Percentiles rank a stretch among this genome's conserved stretches.
phyloP scores from a whole-genome alignment of 345 rosid genomes.

The Aquilaria malaccensis region DNA sequence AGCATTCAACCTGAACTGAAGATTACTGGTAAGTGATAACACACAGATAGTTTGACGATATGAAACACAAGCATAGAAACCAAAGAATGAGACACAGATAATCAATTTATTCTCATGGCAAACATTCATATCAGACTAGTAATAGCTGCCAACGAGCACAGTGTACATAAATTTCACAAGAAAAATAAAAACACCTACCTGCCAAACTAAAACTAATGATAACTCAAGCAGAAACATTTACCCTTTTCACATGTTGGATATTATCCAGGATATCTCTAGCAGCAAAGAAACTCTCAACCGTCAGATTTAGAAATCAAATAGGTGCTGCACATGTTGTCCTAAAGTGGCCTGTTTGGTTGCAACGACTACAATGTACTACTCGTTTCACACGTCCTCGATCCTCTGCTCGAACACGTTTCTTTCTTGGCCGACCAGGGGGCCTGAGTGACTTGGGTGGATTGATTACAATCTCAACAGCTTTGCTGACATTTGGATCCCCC shows the following conservation, averaged over 20 bases:
- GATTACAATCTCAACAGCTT: constrained; percentile 39
- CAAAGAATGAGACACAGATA: too few species aligned
- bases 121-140: neutral
- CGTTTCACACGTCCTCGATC: constrained; percentile 87
- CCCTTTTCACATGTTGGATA: constrained; percentile 17
- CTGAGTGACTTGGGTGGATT: constrained; percentile 86
- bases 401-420: constrained; percentile 89
- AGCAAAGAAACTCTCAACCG: constrained; percentile 2
- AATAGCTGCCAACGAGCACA: neutral
- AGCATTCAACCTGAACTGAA: too few species aligned
- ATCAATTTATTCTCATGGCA: too few species aligned
- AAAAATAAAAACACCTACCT: constrained; percentile 10
- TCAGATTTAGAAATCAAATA: constrained; percentile 31
- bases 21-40: too few species aligned
- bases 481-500: constrained; percentile 48
- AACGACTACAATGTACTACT: constrained; percentile 96
- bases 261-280: constrained; percentile 9
- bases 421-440: constrained; percentile 93
- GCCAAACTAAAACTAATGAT: constrained; percentile 19
- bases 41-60: too few species aligned
- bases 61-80: too few species aligned
- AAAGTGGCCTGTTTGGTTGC: constrained; percentile 98
- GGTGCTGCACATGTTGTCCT: constrained; percentile 99
- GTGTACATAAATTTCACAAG: neutral
- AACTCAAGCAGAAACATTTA: constrained; percentile 14